Evolutionary conservation across 306 rosid species (phyloP).

Genomic region (Sicyos baderoa): DNA sequence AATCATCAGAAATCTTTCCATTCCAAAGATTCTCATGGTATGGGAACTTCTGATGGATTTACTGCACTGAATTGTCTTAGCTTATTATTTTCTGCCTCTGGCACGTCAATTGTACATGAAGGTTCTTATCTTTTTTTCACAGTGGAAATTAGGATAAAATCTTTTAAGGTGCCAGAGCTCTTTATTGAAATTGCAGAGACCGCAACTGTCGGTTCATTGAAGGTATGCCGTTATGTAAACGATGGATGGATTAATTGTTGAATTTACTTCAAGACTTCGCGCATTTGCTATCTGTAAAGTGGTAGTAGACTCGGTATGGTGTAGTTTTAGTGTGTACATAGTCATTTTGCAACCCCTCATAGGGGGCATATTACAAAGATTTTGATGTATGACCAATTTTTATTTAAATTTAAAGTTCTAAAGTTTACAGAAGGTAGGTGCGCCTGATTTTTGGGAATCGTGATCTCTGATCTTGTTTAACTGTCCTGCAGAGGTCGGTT

Average conservation of each 20-base stretch:
- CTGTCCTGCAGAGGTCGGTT: constrained; percentile 56
- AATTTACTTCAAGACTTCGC: not conserved
- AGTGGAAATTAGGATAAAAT: constrained; percentile 91
- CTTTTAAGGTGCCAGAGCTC: constrained; percentile 90
- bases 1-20: constrained; percentile 37
- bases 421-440: not conserved
- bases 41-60: constrained; percentile 30
- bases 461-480: constrained; percentile 19
- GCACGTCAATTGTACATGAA: constrained; percentile 24
- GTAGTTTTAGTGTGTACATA: not conserved
- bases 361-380: too few species aligned
- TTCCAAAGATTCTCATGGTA: constrained; percentile 39
- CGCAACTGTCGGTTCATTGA: constrained; percentile 76
- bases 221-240: constrained; percentile 53
- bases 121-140: constrained; percentile 33
- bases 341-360: too few species aligned
- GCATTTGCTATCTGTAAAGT: not conserved
- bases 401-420: too few species aligned
- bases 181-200: constrained; percentile 81
- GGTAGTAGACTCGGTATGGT: constrained; percentile 4
- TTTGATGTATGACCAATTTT: not conserved
- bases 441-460: not conserved
- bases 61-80: constrained; percentile 28
- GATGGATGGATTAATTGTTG: not conserved
- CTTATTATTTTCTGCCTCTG: constrained; percentile 32